Base-by-base conservation (phyloP, 1,284 basidiomycete species). In the Stygiomarasmius scandens region DNA sequence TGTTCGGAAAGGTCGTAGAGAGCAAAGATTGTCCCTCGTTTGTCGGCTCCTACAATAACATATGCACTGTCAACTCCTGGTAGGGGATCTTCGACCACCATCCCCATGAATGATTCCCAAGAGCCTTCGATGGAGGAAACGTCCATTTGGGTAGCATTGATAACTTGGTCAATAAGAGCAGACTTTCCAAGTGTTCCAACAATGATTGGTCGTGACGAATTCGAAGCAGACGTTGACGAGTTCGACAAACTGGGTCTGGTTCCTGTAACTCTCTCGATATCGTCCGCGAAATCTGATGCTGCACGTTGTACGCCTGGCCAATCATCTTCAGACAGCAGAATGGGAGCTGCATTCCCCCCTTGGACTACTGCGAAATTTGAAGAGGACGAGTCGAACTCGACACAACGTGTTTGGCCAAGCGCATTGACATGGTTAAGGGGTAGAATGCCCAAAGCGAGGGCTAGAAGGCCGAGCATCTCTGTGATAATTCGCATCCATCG, bases 1-100 rank as follows among this genome's bases (percentile, higher is more conserved):
- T 90, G 87, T 67, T 90, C 88, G 10, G 85, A 86, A 55, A 86
- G 81, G 63, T 88, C 86, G 65, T 90, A 90, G 32, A 90, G 63
- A 2, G 80, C 87, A 63, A 77, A 90, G 24, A 90, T 87, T 0
- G 86, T 84, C 25, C 85, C 86, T 47, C 86, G 71, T 69, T 84
- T 86, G 70, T 89, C 87, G 0, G 84, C 75, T 4, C 87, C 87
- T 59, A 85, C 79, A 48, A 90, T 79, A 29, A 90, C 82, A 69
- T 88, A 85, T 22, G 85, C 86, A 56, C 76, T 81, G 29, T 74
- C 69, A 25, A 87, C 73, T 3, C 84, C 85, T 25, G 81, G 80
- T 3, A 87, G 71, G 9, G 85, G 85, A 60, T 85, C 78, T 38
- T 74, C 66, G 3, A 88, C 82, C 55, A 81, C 78, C 52, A 70